These are phyloP conservation scores for Pleodorina starrii DNA, from an alignment of 139 green algal species.

Conservation along the genomic window DNA sequence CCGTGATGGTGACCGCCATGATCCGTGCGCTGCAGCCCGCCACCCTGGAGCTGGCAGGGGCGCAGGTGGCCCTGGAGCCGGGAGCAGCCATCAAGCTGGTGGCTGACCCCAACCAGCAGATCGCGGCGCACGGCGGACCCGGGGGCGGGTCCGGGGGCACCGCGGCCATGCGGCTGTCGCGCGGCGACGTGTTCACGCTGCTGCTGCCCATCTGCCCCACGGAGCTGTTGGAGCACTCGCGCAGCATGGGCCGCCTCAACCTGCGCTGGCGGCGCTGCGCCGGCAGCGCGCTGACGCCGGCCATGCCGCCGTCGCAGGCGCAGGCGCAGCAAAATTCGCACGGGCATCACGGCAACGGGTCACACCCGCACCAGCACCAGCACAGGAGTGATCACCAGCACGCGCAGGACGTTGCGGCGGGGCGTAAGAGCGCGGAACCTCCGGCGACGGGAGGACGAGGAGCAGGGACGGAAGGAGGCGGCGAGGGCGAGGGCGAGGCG, in stretches of 20 bases:
- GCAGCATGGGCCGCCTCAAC: constrained; percentile 56
- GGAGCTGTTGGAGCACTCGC: not conserved
- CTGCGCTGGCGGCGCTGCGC: constrained; percentile 58
- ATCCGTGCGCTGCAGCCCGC: constrained; percentile 52
- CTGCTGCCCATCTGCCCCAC: constrained; percentile 61
- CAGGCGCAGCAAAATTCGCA: not conserved
- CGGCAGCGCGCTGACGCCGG: not conserved
- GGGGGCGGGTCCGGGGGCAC: too few relatives aligned
- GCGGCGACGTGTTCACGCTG: constrained; percentile 55
- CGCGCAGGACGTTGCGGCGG: not conserved
- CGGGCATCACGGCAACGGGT: not conserved
- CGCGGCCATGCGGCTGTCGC: not conserved
- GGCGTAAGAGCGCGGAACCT: too few relatives aligned
- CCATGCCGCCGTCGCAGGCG: not conserved
- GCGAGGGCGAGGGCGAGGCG: not conserved
- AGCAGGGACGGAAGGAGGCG: not conserved
- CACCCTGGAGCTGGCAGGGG: constrained; percentile 60
- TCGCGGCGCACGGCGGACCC: constrained; percentile 15
- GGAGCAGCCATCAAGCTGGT: constrained; percentile 53
- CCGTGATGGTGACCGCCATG: constrained; percentile 54
- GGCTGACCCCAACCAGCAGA: constrained; percentile 56
- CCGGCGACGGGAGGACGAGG: not conserved
- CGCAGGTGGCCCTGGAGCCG: constrained; percentile 37
- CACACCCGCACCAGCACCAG: not conserved
- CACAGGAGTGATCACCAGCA: not conserved